Base-by-base conservation (phyloP, 306 rosid species). In the Calophaca sinica region DNA sequence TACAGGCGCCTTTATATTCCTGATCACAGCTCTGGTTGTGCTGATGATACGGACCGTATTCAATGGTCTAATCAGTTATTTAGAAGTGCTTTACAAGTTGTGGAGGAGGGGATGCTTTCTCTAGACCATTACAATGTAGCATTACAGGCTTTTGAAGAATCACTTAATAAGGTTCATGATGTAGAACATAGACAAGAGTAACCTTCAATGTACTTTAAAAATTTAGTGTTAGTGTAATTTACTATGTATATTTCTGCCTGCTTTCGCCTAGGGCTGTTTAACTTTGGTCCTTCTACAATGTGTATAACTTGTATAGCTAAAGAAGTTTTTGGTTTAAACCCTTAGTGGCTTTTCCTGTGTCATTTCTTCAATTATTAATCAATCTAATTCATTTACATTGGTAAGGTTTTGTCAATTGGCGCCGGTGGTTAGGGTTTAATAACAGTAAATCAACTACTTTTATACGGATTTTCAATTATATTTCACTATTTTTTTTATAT, bases 101-200 rank as follows among this genome's bases (percentile, higher is more conserved):
- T 88, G 26, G 97, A 94, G 86, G 97, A 91, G 75, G 98, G 98
- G 63, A 79, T 64, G 61, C 83, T 89, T 64, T 89, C 98, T 73
- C 81, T 82, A 42, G 97, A 87, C 59, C 96, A 91, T 74, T 91
- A 88, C 85, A 87, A 87, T 72, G 93, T 80, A 60, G 93, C 94
- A 1, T 70, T 91, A 83, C 96, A 87, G 66, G 86, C 96, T 46
- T 82, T 89, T 70, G 91, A 89, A 60, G 97, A 94, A 70, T 91
- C 97, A 4, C 71, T 94, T 72, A 82, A 76, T 76, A 86, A 89
- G 91, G 90, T 91, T 78, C 97, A 88, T 79, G 88, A 84, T 61
- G 83, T 86, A 84, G 94, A 87, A 68, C 80, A 80, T 38, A 87
- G 87, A 50, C 88, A 79, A 7, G 61, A 68, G 73, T 76, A 68